These are phyloP conservation scores for Ophiocordyceps camponoti-leonardi DNA, from an alignment of 2,329 filamentous ascomycete species.

Conservation along the genomic window DNA sequence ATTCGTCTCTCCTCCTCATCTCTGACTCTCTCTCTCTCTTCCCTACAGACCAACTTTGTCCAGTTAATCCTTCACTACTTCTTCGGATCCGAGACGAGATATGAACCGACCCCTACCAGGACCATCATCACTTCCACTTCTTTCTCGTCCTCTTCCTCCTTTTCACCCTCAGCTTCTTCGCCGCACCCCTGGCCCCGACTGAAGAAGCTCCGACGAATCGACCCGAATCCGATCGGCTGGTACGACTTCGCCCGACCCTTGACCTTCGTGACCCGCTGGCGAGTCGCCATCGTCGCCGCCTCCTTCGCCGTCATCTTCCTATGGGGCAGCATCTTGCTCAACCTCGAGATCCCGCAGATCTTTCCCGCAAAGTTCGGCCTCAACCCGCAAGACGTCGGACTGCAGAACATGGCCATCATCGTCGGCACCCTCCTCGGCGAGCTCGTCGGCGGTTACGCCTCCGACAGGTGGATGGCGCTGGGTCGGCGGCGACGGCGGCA, in stretches of 20 bases:
- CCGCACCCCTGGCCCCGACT: not conserved
- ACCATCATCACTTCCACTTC: not conserved
- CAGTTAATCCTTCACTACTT: conserved; percentile 6
- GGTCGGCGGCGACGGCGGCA: conserved; percentile 3
- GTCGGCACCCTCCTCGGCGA: conserved; percentile 40
- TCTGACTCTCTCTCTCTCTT: too few species aligned
- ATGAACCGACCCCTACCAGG: not conserved
- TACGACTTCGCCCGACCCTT: conserved; percentile 6
- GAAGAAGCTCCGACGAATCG: conserved; percentile 4
- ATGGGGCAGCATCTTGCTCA: conserved; percentile 18
- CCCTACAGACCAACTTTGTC: conserved; percentile 3
- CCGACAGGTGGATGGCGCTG: conserved; percentile 32
- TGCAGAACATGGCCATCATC: conserved; percentile 39
- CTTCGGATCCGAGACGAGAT: conserved; percentile 7
- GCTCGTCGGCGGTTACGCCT: conserved; percentile 34
- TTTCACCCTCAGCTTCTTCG: too few species aligned
- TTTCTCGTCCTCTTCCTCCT: not conserved
- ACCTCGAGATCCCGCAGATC: conserved; percentile 42
- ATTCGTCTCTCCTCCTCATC: not conserved
- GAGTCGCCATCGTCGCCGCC: conserved; percentile 18
- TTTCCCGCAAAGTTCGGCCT: conserved; percentile 37
- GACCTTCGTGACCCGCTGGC: not conserved
- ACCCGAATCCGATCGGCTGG: conserved; percentile 2
- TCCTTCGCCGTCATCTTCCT: conserved; percentile 41
- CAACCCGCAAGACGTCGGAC: conserved; percentile 37